These are phyloP conservation scores for Plenodomus tracheiphilus DNA, from an alignment of 2,329 filamentous ascomycete species.

Conservation along the genomic window DNA sequence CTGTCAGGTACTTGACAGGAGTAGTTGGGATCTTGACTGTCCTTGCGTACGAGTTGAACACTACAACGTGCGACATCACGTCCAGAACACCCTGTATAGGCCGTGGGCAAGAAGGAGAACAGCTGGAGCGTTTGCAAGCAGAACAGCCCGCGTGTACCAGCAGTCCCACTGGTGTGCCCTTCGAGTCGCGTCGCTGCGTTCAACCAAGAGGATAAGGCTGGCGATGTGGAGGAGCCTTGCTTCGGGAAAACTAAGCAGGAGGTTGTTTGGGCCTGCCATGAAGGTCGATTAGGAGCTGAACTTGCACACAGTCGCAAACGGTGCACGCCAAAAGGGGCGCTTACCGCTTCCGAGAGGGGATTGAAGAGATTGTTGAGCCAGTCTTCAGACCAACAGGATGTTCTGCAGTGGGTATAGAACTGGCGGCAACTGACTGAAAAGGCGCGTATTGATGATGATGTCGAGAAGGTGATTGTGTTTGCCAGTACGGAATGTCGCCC, in stretches of 20 bases:
- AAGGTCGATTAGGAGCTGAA: conserved; percentile 21
- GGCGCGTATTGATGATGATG: neutral
- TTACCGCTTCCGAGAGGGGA: conserved; percentile 13
- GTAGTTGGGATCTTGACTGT: conserved; percentile 81
- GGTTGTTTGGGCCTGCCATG: conserved; percentile 39
- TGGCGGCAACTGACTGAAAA: neutral
- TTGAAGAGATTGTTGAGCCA: neutral
- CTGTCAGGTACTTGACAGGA: conserved; percentile 77
- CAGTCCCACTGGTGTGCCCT: conserved; percentile 30
- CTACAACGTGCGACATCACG: conserved; percentile 88
- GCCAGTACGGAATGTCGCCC: neutral
- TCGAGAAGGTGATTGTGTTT: neutral
- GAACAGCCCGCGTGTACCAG: conserved; percentile 30
- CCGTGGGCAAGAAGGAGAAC: conserved; percentile 28
- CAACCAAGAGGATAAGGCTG: conserved; percentile 32
- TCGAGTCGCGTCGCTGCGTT: conserved; percentile 31
- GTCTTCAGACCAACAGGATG: neutral
- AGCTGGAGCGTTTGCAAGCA: conserved; percentile 32
- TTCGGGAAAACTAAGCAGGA: conserved; percentile 38
- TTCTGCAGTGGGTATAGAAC: neutral
- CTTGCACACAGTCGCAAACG: conserved; percentile 10
- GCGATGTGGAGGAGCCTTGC: conserved; percentile 37
- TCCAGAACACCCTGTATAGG: conserved; percentile 30
- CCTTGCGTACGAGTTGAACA: conserved; percentile 78
- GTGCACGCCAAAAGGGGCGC: conserved; percentile 17